Evolutionary conservation across 108 stramenopile species (phyloP).

Genomic region (Pseudonitzschia multistriata): DNA sequence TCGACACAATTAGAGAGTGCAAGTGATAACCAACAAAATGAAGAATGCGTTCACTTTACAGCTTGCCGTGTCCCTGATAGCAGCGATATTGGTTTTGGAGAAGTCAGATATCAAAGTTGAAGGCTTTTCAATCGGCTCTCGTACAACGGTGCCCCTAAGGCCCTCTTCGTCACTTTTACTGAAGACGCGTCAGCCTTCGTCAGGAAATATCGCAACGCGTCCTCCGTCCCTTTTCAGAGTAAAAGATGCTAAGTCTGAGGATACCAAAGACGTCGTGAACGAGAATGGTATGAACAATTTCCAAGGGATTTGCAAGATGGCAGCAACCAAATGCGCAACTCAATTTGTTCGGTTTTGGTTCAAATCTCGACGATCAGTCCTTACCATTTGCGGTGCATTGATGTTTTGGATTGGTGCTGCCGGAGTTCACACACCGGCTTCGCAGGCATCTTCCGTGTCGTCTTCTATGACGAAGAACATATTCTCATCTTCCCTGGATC

Average conservation of each 20-base stretch:
- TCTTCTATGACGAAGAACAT: constrained; percentile 15
- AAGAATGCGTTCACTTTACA: background rate
- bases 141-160: background rate
- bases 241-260: background rate
- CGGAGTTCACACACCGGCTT: constrained; percentile 5
- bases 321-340: constrained; percentile 1
- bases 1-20: too few species aligned
- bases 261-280: background rate
- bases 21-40: too few species aligned
- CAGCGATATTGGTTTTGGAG: background rate
- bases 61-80: background rate
- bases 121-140: constrained; percentile 3
- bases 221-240: background rate
- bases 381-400: constrained; percentile 6
- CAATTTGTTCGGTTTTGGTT: constrained; percentile 11
- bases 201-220: background rate
- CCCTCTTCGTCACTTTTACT: background rate
- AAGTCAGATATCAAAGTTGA: background rate
- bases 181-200: background rate
- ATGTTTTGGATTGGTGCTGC: constrained; percentile 33
- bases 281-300: constrained; percentile 7
- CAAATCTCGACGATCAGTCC: constrained; percentile 19
- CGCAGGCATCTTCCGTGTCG: constrained; percentile 27
- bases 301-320: constrained; percentile 6
- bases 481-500: constrained; percentile 45